Conservation (phyloP, 805 yeast species). For the Yarrowia sp. region DNA sequence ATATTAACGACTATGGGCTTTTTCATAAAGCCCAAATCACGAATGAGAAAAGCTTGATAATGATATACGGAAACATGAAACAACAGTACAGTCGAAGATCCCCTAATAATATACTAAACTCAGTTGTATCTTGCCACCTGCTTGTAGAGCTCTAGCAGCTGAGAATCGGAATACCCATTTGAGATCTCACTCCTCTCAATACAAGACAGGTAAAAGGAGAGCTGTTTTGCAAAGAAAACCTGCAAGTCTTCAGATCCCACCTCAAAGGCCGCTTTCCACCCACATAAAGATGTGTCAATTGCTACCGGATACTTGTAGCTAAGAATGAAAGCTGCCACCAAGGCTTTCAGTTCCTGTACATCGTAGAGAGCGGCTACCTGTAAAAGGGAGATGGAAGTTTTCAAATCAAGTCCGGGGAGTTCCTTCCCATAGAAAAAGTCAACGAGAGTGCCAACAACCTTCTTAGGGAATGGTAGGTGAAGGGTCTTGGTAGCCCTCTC, state of each 20-base stretch:
- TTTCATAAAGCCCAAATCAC: too few relatives aligned
- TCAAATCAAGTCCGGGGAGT: not conserved
- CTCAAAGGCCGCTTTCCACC: not conserved
- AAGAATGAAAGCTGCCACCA: too few relatives aligned
- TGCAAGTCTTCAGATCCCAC: not conserved
- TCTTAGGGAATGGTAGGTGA: not conserved
- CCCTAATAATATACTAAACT: too few relatives aligned
- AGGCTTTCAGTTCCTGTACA: not conserved
- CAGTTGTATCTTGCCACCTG: not conserved
- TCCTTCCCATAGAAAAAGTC: not conserved
- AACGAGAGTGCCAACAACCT: not conserved
- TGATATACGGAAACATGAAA: too few relatives aligned
- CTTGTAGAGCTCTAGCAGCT: not conserved
- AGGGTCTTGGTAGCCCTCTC: not conserved
- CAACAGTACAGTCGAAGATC: too few relatives aligned
- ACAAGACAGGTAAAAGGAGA: not conserved
- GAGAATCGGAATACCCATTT: not conserved
- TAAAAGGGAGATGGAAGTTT: not conserved
- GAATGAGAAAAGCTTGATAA: too few relatives aligned
- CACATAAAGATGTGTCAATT: not conserved
- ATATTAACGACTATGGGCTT: too few relatives aligned
- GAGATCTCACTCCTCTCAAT: not conserved
- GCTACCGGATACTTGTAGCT: too few relatives aligned
- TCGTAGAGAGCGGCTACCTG: not conserved
- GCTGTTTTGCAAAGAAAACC: not conserved